These are phyloP conservation scores for Leptomonas pyrrhocoris DNA, from an alignment of 208 protist species.

Conservation along the genomic window DNA sequence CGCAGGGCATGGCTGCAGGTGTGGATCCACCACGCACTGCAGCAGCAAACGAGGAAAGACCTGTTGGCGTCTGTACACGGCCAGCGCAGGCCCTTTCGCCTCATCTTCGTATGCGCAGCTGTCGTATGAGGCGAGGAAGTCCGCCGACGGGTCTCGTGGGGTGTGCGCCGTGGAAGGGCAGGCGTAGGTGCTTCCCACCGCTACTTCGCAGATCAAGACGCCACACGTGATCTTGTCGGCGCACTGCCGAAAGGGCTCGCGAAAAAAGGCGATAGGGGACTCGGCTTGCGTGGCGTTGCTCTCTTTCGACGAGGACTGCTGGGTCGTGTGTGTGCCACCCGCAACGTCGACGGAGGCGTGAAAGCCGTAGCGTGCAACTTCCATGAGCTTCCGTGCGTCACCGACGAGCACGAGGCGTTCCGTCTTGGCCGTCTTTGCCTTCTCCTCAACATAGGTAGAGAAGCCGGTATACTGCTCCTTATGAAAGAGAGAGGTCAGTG, in stretches of 20 bases:
- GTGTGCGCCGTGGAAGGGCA: slow-evolving; percentile 28
- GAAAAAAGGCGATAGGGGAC: slow-evolving; percentile 48
- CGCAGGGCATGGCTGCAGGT: slow-evolving; percentile 55
- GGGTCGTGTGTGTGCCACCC: background rate
- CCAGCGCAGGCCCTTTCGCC: slow-evolving; percentile 42
- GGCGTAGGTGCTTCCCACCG: slow-evolving; percentile 48
- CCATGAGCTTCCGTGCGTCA: slow-evolving; percentile 38
- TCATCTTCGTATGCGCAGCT: slow-evolving; percentile 54
- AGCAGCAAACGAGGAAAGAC: slow-evolving; percentile 67
- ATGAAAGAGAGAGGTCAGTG: slow-evolving; percentile 51
- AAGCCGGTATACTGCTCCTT: slow-evolving; percentile 64
- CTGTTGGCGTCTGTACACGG: slow-evolving; percentile 60
- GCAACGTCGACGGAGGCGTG: background rate
- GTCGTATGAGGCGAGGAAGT: slow-evolving; percentile 54
- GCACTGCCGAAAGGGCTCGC: slow-evolving; percentile 59
- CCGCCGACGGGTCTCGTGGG: slow-evolving; percentile 28
- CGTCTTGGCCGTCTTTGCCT: slow-evolving; percentile 38
- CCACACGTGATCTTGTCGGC: slow-evolving; percentile 35
- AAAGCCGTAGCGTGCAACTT: slow-evolving; percentile 45
- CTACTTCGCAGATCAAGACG: slow-evolving; percentile 75
- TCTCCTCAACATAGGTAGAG: slow-evolving; percentile 31
- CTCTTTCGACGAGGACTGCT: background rate
- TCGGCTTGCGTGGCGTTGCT: background rate
- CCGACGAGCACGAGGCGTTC: slow-evolving; percentile 71
- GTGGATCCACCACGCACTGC: slow-evolving; percentile 64